phyloP scores from a whole-genome alignment of 192 early-diverging fungal species.

The Mortierella alpina region DNA sequence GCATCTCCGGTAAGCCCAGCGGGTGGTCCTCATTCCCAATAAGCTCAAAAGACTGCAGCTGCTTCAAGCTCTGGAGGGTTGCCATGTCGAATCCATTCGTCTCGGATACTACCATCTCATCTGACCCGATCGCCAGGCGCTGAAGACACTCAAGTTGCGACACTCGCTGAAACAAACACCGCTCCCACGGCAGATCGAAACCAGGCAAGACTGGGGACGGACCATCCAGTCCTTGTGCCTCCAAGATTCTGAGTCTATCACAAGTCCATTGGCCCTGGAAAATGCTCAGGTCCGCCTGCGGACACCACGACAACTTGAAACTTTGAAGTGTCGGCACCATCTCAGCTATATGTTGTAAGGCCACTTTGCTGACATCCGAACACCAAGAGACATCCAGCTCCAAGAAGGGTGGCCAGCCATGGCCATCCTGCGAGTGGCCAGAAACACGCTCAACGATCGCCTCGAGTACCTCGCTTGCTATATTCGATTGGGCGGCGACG shows the following conservation, averaged over 20 bases:
- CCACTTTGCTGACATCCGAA: background rate
- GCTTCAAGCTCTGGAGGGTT: no score
- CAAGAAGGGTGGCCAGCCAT: background rate
- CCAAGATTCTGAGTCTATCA: background rate
- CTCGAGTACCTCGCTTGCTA: background rate
- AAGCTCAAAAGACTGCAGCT: background rate
- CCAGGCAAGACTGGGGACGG: background rate
- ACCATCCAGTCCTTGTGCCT: conserved; percentile 7
- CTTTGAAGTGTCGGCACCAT: background rate
- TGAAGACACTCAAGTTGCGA: background rate
- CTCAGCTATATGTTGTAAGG: background rate
- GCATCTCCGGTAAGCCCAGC: background rate
- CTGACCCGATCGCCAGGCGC: conserved; percentile 7
- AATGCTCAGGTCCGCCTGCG: background rate
- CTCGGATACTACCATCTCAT: background rate
- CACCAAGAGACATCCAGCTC: conserved; percentile 19
- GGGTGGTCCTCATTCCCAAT: conserved; percentile 1
- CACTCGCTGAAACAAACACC: conserved; percentile 5
- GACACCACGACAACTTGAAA: conserved; percentile 16
- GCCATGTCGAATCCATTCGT: background rate
- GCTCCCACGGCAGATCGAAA: background rate
- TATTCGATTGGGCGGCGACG: conserved; percentile 9
- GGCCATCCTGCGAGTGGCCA: no score
- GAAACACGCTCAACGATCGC: conserved; percentile 10
- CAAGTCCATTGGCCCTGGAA: conserved; percentile 5